Conservation (phyloP, 352 stramenopile species). For the Phytophthora capsici region DNA sequence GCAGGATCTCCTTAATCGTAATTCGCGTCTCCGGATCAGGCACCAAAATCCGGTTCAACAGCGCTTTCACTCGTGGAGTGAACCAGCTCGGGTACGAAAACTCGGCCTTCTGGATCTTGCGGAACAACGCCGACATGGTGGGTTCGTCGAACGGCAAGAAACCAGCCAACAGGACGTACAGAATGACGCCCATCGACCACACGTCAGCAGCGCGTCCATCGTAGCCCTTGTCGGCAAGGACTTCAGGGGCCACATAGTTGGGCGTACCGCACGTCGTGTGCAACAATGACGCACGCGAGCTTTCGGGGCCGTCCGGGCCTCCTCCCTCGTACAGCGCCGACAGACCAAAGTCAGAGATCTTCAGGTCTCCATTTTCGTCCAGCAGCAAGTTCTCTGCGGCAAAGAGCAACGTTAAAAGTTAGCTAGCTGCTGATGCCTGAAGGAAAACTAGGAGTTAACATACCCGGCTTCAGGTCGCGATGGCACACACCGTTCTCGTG, state of each 20-base stretch:
- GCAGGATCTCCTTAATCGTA: constrained; percentile 89
- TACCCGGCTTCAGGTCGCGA: constrained; percentile 95
- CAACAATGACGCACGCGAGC: constrained; percentile 89
- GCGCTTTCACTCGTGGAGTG: constrained; percentile 82
- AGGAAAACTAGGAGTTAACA: not conserved
- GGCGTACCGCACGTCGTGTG: constrained; percentile 97
- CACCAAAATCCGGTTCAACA: constrained; percentile 94
- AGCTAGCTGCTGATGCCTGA: not conserved
- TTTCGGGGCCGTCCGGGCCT: constrained; percentile 79
- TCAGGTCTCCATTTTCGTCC: constrained; percentile 96
- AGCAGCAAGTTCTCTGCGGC: constrained; percentile 94
- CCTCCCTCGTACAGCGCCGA: constrained; percentile 93
- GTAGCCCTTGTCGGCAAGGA: constrained; percentile 96
- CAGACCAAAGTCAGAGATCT: constrained; percentile 99
- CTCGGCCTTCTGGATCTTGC: constrained; percentile 96
- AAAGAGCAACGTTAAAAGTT: constrained; percentile 5
- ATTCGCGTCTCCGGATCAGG: constrained; percentile 90
- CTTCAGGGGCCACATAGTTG: constrained; percentile 96
- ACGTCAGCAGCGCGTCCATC: constrained; percentile 92
- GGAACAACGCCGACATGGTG: constrained; percentile 96
- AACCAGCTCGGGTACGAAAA: constrained; percentile 96
- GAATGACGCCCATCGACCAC: constrained; percentile 99
- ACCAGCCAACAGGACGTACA: constrained; percentile 95
- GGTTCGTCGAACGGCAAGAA: constrained; percentile 96
- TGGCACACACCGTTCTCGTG: constrained; percentile 98